Evolutionary conservation across 192 early-diverging fungal species (phyloP), one percentile per base, ranked within the genome.

Genomic region (Coemansia sp.): DNA sequence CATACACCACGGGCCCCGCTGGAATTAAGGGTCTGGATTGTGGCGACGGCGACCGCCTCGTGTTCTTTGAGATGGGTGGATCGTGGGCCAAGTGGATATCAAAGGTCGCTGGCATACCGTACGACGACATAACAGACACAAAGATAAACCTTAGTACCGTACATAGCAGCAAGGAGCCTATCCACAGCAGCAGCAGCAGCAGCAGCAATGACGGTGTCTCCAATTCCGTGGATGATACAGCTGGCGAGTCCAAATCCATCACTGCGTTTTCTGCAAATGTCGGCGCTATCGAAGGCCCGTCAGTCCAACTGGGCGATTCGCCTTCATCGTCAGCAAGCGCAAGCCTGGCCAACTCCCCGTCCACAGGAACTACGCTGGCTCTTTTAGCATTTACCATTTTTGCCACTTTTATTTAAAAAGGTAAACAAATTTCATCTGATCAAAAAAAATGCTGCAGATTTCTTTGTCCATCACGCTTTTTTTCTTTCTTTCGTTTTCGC

Each of bases 21-120:
- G 59, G 39, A 2, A 10, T 23, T 0, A 55, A 45, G 14, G 33
- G 35, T 1, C 51, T 51, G 4, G 48, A 20, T 4, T 69, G 63
- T 30, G 58, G 67, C 21, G 43, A 23, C 5, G 15, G 57, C 7
- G 43, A 16, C 21, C 24, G 48, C 1, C 24, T 64, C 0, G 57
- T 43, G 43, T 75, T 64, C 23, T 75, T 69, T 62, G 73, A 75
- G 24, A 62, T 55, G 38, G 30, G 57, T 21, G 26, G 60, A 2
- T 44, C 44, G 30, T 75, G 73, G 73, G 67, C 68, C 1, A 39
- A 55, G 51, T 75, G 73, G 73, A 62, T 75, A 5, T 55, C 63
- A 5, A 55, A 62, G n/a, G 52, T 23, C 0, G 62, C 68, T 0
- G 46, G 41, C 18, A 35, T 69, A 21, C 63, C 46, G 8, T 74